These are phyloP conservation scores for Chloris gayana DNA, from an alignment of 176 grass and related monocot species.

Conservation along the genomic window DNA sequence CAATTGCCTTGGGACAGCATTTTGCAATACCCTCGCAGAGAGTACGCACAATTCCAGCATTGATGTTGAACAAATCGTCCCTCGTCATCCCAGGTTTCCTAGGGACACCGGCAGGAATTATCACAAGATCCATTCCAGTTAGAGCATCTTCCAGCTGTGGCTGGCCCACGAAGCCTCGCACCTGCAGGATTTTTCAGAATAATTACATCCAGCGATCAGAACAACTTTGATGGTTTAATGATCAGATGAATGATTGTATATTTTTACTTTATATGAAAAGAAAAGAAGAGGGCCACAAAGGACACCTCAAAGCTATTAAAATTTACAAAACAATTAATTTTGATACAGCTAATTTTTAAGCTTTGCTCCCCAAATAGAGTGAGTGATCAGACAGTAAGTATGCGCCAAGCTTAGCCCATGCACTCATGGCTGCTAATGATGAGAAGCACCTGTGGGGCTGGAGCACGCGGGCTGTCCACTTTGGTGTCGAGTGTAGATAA, in stretches of 20 bases:
- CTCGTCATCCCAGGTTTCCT: conserved; percentile 93
- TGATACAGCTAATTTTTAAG: background rate
- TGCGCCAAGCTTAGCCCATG: too few relatives aligned
- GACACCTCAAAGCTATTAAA: background rate
- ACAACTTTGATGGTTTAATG: background rate
- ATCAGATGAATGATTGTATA: background rate
- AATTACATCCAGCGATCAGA: background rate
- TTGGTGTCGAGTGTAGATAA: too few relatives aligned
- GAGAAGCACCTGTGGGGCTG: too few relatives aligned
- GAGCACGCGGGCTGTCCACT: too few relatives aligned
- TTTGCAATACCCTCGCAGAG: conserved; percentile 85
- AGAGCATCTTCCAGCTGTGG: conserved; percentile 78
- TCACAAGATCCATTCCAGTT: conserved; percentile 86
- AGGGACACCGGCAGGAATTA: conserved; percentile 90
- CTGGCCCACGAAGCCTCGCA: conserved; percentile 84
- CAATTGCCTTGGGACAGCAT: conserved; percentile 80
- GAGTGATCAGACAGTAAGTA: background rate
- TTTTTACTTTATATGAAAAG: background rate
- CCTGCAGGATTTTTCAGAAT: conserved; percentile 47
- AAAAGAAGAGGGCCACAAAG: too few relatives aligned
- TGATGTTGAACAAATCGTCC: conserved; percentile 98
- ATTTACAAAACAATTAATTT: background rate
- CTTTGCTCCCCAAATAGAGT: background rate
- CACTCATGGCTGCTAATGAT: too few relatives aligned
- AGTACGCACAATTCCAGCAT: conserved; percentile 79